A percentile compares a stretch with the other conserved stretches of the same genome.
Conservation (phyloP, 1,284 basidiomycete genomes). For the Schizophyllum amplum region DNA sequence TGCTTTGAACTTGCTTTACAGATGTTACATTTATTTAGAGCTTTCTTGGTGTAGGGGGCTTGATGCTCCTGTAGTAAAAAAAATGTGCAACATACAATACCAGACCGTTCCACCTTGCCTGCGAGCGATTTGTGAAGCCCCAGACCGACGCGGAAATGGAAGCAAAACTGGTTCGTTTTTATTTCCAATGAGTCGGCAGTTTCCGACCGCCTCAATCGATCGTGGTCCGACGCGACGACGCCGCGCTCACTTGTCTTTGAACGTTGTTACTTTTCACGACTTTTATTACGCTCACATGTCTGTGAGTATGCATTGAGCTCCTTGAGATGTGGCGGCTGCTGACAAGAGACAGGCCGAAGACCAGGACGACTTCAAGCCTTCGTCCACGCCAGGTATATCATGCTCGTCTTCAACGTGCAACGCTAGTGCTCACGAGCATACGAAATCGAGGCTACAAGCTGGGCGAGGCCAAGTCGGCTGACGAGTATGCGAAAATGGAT, state of each 20-base stretch:
- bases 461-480: constrained; percentile 52
- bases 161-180: background rate
- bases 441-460: constrained; percentile 59
- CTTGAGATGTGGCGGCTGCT: background rate
- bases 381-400: constrained; percentile 52
- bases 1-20: background rate
- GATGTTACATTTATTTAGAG: constrained; percentile 2
- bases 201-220: background rate
- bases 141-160: background rate
- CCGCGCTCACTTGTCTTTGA: background rate
- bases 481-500: constrained; percentile 73
- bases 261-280: background rate
- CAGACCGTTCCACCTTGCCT: too few relatives aligned
- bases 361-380: constrained; percentile 55
- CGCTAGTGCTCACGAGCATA: constrained; percentile 13
- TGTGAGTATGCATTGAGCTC: background rate
- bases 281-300: background rate
- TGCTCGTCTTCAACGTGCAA: background rate
- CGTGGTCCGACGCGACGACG: background rate
- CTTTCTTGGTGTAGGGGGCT: background rate
- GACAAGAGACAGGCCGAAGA: constrained; percentile 35
- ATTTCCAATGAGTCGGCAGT: background rate
- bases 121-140: too few relatives aligned
- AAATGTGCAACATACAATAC: too few relatives aligned
- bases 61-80: constrained; percentile 4